Conservation (phyloP, 352 stramenopile genomes). For the Globisporangium nodosum region DNA sequence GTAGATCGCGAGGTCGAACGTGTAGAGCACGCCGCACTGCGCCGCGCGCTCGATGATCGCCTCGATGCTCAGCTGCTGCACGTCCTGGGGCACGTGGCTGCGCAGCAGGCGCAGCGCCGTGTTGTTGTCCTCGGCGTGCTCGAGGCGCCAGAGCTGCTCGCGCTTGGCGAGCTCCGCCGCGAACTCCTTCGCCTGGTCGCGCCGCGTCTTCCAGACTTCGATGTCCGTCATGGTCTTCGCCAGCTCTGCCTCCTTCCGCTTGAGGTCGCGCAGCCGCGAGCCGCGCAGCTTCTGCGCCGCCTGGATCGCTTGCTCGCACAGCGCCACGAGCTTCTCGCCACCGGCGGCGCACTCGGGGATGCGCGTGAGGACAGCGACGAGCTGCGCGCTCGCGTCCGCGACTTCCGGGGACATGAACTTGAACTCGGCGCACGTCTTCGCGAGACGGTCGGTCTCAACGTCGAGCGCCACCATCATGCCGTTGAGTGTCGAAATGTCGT, state of each 20-base stretch:
- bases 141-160: conserved; percentile 38
- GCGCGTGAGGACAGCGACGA: conserved; percentile 22
- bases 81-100: conserved; percentile 42
- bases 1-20: conserved; percentile 68
- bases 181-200: conserved; percentile 56
- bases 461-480: conserved; percentile 39
- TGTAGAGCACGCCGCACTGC: conserved; percentile 37
- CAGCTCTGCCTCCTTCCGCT: conserved; percentile 47
- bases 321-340: conserved; percentile 25
- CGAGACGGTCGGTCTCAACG: conserved; percentile 41
- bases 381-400: conserved; percentile 13
- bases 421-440: conserved; percentile 22
- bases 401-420: conserved; percentile 26
- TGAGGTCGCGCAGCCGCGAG: conserved; percentile 43
- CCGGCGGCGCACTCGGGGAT: conserved; percentile 39
- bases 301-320: conserved; percentile 43
- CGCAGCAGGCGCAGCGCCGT: conserved; percentile 36
- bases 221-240: conserved; percentile 48
- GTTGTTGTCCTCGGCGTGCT: conserved; percentile 33
- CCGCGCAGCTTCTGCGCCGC: conserved; percentile 38
- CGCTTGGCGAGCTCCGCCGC: conserved; percentile 40
- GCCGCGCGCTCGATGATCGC: conserved; percentile 36
- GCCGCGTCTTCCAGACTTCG: conserved; percentile 59
- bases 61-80: conserved; percentile 56
- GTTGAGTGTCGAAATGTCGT: conserved; percentile 38